Evolutionary conservation across 495 filamentous ascomycete species (phyloP).

Genomic region (Chaetomium fimeti): DNA sequence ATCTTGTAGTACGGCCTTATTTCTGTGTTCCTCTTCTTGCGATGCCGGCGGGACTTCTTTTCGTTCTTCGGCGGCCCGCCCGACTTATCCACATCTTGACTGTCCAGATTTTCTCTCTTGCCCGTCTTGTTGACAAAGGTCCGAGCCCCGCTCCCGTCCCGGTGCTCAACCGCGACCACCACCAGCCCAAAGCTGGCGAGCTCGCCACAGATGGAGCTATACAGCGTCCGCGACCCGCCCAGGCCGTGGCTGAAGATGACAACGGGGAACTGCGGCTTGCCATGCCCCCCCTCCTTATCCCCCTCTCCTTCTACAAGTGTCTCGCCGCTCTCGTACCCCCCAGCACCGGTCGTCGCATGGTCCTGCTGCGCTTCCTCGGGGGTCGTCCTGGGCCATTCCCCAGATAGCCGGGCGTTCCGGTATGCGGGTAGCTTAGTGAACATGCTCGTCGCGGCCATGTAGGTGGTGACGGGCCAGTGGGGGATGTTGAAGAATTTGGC

Average conservation of each 20-base stretch:
- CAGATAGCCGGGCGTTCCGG: constrained; percentile 49
- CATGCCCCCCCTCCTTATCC: neutral
- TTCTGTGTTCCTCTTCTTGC: constrained; percentile 3
- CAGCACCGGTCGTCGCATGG: neutral
- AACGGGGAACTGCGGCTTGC: constrained; percentile 55
- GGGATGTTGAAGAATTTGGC: constrained; percentile 52
- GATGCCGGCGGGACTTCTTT: neutral
- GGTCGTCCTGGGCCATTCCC: constrained; percentile 41
- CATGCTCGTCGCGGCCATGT: constrained; percentile 51
- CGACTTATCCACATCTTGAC: constrained; percentile 24
- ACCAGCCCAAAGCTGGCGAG: constrained; percentile 64
- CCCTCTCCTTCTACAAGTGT: constrained; percentile 10
- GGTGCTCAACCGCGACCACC: constrained; percentile 68
- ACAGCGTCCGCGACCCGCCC: constrained; percentile 61
- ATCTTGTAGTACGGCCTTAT: constrained; percentile 37
- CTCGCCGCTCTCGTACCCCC: neutral
- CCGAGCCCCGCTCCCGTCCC: constrained; percentile 63
- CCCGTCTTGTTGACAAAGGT: constrained; percentile 51
- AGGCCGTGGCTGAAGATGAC: constrained; percentile 70
- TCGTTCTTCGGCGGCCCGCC: constrained; percentile 9
- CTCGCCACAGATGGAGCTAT: constrained; percentile 61
- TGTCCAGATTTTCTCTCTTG: constrained; percentile 27
- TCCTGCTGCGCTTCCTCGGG: constrained; percentile 34
- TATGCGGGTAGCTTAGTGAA: constrained; percentile 59
- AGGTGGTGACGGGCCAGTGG: constrained; percentile 41